These are phyloP conservation scores for Phytophthora cryptogea DNA, from an alignment of 352 stramenopile species.

Conservation along the genomic window DNA sequence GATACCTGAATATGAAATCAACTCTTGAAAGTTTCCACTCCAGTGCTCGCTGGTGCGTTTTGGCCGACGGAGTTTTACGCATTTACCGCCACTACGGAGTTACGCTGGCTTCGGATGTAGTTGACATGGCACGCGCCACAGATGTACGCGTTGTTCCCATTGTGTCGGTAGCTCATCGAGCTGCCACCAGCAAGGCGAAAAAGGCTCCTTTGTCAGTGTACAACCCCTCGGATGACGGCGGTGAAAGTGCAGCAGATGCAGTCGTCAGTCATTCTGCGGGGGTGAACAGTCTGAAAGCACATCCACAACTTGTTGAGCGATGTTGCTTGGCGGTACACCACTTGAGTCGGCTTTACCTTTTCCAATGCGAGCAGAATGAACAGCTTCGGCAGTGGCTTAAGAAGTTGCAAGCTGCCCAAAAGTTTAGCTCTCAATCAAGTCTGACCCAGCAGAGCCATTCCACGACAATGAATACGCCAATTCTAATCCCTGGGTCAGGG, in stretches of 20 bases:
- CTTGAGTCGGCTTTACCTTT: constrained; percentile 35
- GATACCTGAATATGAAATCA: constrained; percentile 70
- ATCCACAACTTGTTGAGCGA: not conserved
- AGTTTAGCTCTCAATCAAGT: constrained; percentile 14
- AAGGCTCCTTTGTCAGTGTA: constrained; percentile 1
- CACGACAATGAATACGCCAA: not conserved
- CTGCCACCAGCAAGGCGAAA: constrained; percentile 2
- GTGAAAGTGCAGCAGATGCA: constrained; percentile 1
- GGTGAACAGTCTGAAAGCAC: not conserved
- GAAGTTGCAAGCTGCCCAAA: constrained; percentile 56
- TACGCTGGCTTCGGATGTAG: constrained; percentile 58
- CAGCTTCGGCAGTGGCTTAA: constrained; percentile 63
- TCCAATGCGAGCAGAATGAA: constrained; percentile 56
- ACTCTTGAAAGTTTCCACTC: constrained; percentile 65
- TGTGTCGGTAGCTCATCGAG: constrained; percentile 6
- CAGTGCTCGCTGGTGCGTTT: constrained; percentile 71
- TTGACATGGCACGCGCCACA: constrained; percentile 60
- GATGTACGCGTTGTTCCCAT: constrained; percentile 36
- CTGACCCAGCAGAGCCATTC: not conserved
- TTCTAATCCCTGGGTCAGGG: not conserved
- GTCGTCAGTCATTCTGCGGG: not conserved
- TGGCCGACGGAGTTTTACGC: constrained; percentile 60
- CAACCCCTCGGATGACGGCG: not conserved
- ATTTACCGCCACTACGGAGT: constrained; percentile 81
- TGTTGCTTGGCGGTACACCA: constrained; percentile 26